A percentile compares a stretch with the other conserved stretches of the same genome.
phyloP scores from a whole-genome alignment of 2,329 filamentous ascomycete species.

The Penicillium sp. region DNA sequence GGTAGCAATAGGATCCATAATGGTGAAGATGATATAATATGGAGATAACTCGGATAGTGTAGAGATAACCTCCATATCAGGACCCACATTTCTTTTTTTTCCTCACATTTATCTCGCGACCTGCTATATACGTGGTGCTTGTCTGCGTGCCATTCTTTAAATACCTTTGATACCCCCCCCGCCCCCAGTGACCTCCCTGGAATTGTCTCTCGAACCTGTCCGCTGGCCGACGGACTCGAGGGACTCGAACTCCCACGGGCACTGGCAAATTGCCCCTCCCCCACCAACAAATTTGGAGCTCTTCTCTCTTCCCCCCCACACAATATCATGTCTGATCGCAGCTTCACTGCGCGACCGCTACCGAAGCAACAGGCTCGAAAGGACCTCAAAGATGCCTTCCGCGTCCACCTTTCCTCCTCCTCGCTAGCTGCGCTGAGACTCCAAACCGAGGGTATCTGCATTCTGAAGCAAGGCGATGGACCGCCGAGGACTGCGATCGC shows the following conservation, averaged over 20 bases:
- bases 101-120: background rate
- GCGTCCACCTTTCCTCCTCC: constrained; percentile 59
- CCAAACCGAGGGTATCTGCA: constrained; percentile 61
- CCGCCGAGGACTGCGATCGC: constrained; percentile 60
- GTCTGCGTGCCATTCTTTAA: background rate
- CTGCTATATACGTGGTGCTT: background rate
- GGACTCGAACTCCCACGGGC: background rate
- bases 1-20: background rate
- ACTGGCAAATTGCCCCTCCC: constrained; percentile 5
- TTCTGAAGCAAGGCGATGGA: constrained; percentile 37
- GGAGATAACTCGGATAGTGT: background rate
- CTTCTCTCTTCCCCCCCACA: background rate
- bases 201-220: background rate
- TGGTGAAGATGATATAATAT: background rate
- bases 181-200: too few relatives aligned
- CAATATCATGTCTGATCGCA: constrained; percentile 40
- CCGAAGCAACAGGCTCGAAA: constrained; percentile 49
- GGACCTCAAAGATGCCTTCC: constrained; percentile 59
- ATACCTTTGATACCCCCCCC: background rate
- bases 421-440: constrained; percentile 59
- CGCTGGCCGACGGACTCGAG: background rate
- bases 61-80: background rate
- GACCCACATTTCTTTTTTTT: constrained; percentile 1
- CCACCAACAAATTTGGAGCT: background rate
- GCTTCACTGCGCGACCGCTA: constrained; percentile 58